phyloP scores from a whole-genome alignment of 331 rosid genomes.

The Erythrophleum ivorense region DNA sequence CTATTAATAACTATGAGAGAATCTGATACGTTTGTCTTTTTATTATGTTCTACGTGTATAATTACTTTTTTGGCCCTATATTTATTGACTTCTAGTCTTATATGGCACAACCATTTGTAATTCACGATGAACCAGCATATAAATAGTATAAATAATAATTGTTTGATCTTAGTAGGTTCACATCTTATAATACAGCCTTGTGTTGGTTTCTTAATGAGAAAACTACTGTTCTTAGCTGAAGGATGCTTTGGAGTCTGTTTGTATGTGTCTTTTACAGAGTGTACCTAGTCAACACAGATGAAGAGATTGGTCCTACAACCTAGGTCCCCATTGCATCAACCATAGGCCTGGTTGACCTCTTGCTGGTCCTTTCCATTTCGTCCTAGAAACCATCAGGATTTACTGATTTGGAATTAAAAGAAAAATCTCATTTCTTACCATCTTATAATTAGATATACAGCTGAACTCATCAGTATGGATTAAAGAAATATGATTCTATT shows the following conservation, averaged over 20 bases:
- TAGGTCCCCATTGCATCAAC: not conserved
- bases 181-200: not conserved
- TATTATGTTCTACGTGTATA: not conserved
- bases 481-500: not conserved
- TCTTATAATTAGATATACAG: too few species aligned
- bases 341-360: not conserved
- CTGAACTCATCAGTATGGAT: not conserved
- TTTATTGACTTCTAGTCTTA: not conserved
- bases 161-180: conserved; percentile 6
- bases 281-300: conserved; percentile 21
- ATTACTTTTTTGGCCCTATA: not conserved
- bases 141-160: conserved; percentile 6
- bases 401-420: not conserved
- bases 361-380: conserved; percentile 25
- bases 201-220: conserved; percentile 13
- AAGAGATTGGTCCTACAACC: conserved; percentile 8
- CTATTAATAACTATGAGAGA: not conserved
- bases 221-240: not conserved
- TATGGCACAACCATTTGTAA: not conserved
- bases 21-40: not conserved
- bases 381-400: conserved; percentile 14
- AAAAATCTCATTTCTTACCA: not conserved
- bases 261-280: conserved; percentile 19
- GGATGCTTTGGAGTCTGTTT: conserved; percentile 5
- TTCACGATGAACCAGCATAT: not conserved